Evolutionary conservation across 352 stramenopile species (phyloP).

Genomic region (Nothophytophthora sp.): DNA sequence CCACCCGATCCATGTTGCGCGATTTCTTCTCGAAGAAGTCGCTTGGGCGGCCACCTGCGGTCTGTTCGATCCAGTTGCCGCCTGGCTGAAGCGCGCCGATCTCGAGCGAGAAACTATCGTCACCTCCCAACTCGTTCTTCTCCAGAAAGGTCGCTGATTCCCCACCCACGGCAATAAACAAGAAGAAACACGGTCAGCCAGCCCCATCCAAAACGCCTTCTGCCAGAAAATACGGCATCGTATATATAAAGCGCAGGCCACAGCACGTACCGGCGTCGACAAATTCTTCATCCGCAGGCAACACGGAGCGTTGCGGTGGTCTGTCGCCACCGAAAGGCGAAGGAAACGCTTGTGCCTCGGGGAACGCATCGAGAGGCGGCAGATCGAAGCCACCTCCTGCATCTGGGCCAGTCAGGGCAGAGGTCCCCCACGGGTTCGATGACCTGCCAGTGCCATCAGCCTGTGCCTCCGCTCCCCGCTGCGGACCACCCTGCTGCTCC

Average conservation of each 20-base stretch:
- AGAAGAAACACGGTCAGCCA: slow-evolving; percentile 1
- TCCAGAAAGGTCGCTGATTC: slow-evolving; percentile 50
- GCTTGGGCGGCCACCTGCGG: slow-evolving; percentile 44
- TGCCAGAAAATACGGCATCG: background rate
- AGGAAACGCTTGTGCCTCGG: background rate
- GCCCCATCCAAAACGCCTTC: background rate
- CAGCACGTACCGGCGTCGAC: slow-evolving; percentile 59
- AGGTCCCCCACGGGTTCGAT: background rate
- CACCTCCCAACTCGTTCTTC: slow-evolving; percentile 43
- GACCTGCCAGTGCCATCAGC: no score
- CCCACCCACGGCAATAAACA: background rate
- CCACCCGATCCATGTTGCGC: slow-evolving; percentile 69
- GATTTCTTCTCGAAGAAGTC: slow-evolving; percentile 77
- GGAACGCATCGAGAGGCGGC: slow-evolving; percentile 33
- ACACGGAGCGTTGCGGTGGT: slow-evolving; percentile 12
- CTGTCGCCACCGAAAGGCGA: slow-evolving; percentile 1
- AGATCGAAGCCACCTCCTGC: slow-evolving; percentile 45
- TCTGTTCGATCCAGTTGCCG: slow-evolving; percentile 29
- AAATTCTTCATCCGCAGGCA: slow-evolving; percentile 59
- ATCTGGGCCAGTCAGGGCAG: background rate
- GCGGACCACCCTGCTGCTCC: slow-evolving; percentile 8
- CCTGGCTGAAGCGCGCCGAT: slow-evolving; percentile 15
- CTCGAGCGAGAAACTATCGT: slow-evolving; percentile 50
- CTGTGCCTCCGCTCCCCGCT: no score
- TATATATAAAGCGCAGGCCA: background rate